These are phyloP conservation scores for Gilbertella persicaria DNA, from an alignment of 371 early-diverging fungal species.

Conservation along the genomic window DNA sequence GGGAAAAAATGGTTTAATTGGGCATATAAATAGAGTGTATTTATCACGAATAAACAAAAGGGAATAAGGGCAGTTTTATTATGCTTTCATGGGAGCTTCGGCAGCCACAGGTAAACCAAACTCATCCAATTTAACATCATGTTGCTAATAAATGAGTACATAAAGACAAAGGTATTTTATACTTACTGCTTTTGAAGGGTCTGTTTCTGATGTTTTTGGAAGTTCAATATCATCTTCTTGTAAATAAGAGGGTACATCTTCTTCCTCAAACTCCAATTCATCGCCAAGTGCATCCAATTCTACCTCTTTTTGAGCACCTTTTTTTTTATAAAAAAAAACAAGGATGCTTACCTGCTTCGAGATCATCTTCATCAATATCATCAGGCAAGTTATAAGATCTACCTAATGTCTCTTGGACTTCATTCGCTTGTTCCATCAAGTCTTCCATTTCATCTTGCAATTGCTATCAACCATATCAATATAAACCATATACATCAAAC, in stretches of 20 bases:
- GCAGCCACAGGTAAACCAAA: conserved; percentile 58
- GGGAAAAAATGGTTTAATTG: too few species aligned
- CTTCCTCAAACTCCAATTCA: conserved; percentile 83
- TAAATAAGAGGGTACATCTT: conserved; percentile 70
- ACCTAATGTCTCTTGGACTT: conserved; percentile 92
- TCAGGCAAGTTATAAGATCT: conserved; percentile 92
- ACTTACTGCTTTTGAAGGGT: conserved; percentile 45
- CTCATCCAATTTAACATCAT: conserved; percentile 54
- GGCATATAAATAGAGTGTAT: too few species aligned
- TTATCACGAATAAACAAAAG: too few species aligned
- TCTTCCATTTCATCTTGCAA: conserved; percentile 98
- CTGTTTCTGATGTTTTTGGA: conserved; percentile 54
- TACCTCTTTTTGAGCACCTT: conserved; percentile 11
- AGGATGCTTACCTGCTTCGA: conserved; percentile 90
- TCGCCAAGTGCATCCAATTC: conserved; percentile 96
- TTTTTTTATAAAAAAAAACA: not conserved
- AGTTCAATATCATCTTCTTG: conserved; percentile 54
- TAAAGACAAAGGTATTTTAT: not conserved
- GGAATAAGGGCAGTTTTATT: too few species aligned
- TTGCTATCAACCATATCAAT: conserved; percentile 47
- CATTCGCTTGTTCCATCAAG: conserved; percentile 91
- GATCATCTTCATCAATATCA: conserved; percentile 93
- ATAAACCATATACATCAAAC: not conserved
- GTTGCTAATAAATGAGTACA: conserved; percentile 9
- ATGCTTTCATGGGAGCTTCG: conserved; percentile 52